Conservation (phyloP, 2,329 filamentous ascomycete species). For the Xylaria sp. region DNA sequence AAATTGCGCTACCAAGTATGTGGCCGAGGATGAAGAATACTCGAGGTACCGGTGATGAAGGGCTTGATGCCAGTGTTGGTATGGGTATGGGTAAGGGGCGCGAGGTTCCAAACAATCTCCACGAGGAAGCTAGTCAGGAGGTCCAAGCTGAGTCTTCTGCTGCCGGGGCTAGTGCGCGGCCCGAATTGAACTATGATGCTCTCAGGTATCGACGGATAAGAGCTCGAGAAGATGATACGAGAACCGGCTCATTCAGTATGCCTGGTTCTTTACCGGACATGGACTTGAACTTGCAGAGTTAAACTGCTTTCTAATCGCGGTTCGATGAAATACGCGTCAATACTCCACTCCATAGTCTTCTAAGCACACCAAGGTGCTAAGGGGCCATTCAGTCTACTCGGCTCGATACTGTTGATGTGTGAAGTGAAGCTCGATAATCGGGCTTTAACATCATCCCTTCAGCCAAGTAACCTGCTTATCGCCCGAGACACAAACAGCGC, state of each 20-base stretch:
- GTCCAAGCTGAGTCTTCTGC: slow-evolving; percentile 56
- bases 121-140: slow-evolving; percentile 63
- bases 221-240: slow-evolving; percentile 52
- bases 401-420: not conserved
- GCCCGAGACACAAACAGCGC: slow-evolving; percentile 1
- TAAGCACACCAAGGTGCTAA: not conserved
- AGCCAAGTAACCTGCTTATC: not conserved
- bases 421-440: not conserved
- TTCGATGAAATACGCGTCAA: slow-evolving; percentile 17
- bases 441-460: not conserved
- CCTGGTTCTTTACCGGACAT: slow-evolving; percentile 60
- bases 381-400: not conserved
- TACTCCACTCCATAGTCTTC: slow-evolving; percentile 13
- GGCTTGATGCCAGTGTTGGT: slow-evolving; percentile 58
- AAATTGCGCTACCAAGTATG: slow-evolving; percentile 82
- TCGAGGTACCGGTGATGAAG: slow-evolving; percentile 72
- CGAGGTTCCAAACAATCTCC: slow-evolving; percentile 62
- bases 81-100: slow-evolving; percentile 66
- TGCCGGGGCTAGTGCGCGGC: slow-evolving; percentile 36
- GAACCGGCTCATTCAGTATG: slow-evolving; percentile 54
- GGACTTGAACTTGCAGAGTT: slow-evolving; percentile 46
- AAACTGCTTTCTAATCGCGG: slow-evolving; percentile 28
- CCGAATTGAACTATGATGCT: slow-evolving; percentile 50
- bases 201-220: slow-evolving; percentile 54
- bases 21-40: slow-evolving; percentile 90